Conservation (phyloP, 2,329 filamentous ascomycete species). For the Cordyceps tenuipes region DNA sequence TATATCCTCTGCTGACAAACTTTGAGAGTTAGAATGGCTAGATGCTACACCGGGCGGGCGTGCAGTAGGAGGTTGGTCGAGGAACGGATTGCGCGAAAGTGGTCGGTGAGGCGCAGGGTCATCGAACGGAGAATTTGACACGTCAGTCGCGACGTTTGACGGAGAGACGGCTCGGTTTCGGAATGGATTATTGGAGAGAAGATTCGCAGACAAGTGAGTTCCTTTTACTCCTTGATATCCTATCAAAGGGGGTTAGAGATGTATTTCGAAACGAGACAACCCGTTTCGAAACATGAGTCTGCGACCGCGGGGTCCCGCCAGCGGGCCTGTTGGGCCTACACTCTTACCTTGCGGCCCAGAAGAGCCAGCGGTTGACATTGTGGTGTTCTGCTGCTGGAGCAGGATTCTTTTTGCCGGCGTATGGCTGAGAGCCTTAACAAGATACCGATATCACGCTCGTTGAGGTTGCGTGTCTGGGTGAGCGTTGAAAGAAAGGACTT, state of each 20-base stretch:
- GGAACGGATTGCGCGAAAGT: constrained; percentile 67
- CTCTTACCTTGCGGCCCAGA: constrained; percentile 6
- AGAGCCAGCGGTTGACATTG: constrained; percentile 1
- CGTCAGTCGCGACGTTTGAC: constrained; percentile 27
- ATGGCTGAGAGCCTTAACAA: not conserved
- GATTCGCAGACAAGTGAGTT: constrained; percentile 32
- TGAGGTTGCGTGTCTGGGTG: not conserved
- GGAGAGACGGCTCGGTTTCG: constrained; percentile 65
- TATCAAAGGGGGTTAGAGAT: constrained; percentile 7
- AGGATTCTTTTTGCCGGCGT: not conserved
- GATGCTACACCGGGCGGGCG: constrained; percentile 43
- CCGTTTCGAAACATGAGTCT: constrained; percentile 3
- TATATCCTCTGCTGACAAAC: constrained; percentile 57
- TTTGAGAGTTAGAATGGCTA: constrained; percentile 34
- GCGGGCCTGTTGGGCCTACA: not conserved
- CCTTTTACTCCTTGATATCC: constrained; percentile 7
- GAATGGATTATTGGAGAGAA: constrained; percentile 76
- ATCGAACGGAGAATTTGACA: constrained; percentile 50
- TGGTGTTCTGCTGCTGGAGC: not conserved
- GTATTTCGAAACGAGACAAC: not conserved
- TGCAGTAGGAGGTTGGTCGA: constrained; percentile 45
- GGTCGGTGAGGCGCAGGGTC: constrained; percentile 48
- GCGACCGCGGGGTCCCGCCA: constrained; percentile 1
- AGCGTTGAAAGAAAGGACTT: not conserved
- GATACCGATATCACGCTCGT: not conserved